Conservation (phyloP, 441 rosid species). For the Adansonia rubrostipa region DNA sequence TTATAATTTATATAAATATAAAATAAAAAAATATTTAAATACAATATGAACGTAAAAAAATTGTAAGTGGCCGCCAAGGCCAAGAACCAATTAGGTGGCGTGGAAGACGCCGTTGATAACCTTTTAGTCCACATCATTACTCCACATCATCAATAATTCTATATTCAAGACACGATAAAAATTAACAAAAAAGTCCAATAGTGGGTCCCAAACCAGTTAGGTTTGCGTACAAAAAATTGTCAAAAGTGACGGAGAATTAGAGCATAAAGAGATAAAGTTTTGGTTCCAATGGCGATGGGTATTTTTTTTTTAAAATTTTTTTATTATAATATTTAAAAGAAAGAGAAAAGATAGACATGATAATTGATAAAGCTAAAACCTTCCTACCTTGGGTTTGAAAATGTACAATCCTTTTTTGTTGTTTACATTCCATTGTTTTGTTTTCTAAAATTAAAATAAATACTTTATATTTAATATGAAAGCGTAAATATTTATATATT, state of each 20-base stretch:
- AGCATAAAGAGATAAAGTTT: conserved; percentile 29
- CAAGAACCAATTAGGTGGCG: conserved; percentile 42
- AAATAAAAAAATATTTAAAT: too few relatives aligned
- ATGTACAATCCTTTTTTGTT: conserved; percentile 32
- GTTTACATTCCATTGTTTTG: conserved; percentile 26
- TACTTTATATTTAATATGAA: too few relatives aligned
- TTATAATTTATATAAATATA: too few relatives aligned
- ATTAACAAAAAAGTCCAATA: conserved; percentile 10
- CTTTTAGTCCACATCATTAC: conserved; percentile 63
- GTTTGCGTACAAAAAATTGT: conserved; percentile 45
- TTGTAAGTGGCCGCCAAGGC: conserved; percentile 34
- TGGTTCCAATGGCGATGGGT: background rate
- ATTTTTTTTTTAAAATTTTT: background rate
- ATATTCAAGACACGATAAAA: conserved; percentile 20
- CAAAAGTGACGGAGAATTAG: conserved; percentile 22
- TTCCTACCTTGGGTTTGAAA: conserved; percentile 20
- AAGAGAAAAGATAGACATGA: conserved; percentile 21
- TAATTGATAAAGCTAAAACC: background rate
- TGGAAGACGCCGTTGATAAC: conserved; percentile 50
- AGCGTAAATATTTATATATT: too few relatives aligned
- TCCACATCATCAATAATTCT: conserved; percentile 41
- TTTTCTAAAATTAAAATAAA: conserved; percentile 16
- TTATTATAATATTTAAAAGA: conserved; percentile 10
- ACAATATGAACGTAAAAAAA: too few relatives aligned
- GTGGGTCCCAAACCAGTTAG: conserved; percentile 41